Base-by-base conservation (phyloP, 176 grass and related monocot species). In the Zea luxurians region DNA sequence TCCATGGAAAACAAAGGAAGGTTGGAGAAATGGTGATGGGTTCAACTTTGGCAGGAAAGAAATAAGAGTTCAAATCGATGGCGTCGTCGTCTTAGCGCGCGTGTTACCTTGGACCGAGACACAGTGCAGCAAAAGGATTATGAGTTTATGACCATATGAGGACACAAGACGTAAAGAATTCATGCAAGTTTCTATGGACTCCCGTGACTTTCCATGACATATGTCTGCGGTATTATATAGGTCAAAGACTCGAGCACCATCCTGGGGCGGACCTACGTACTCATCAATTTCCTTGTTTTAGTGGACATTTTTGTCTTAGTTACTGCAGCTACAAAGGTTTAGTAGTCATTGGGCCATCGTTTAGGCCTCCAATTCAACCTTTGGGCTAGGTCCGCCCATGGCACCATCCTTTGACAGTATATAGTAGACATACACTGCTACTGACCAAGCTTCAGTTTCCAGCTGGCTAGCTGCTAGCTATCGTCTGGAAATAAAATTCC, bases 191-290 rank as follows among this genome's bases (percentile, higher is more conserved):
- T 77, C 54, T 18, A 38, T 17, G n/a, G 61, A 13, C 49, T 64
- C 7, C 10, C 45, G 37, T 37, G 82, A 46, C 57, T 71, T 62
- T 13, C 38, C 48, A 2, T 62, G 45, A 36, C 34, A 35, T 44
- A 62, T 16, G 7, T 9, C 3, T 38, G 45, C 3, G 3, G 5
- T 46, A 46, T 46, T 7, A 8, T 10, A 27, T 5, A n/a, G 37
- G 78, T 64, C 36, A 43, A 82, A 8, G 62, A 55, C 75, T 59
- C n/a, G 61, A 77, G 47, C 57, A 18, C 44, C 12, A 17, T 20
- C 27, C 27, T 1, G 27, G 27, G 27, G 27, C 27, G 27, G 27
- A 27, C 27, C 27, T 27, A 27, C 27, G n/a, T n/a, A n/a, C n/a
- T n/a, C n/a, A n/a, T 27, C 27, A 27, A 27, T 27, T 27, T 27